Percentiles rank a stretch among this genome's conserved stretches.
Evolutionary conservation across 257 asterid genomes (phyloP).

Genomic region (Capsicum pubescens): DNA sequence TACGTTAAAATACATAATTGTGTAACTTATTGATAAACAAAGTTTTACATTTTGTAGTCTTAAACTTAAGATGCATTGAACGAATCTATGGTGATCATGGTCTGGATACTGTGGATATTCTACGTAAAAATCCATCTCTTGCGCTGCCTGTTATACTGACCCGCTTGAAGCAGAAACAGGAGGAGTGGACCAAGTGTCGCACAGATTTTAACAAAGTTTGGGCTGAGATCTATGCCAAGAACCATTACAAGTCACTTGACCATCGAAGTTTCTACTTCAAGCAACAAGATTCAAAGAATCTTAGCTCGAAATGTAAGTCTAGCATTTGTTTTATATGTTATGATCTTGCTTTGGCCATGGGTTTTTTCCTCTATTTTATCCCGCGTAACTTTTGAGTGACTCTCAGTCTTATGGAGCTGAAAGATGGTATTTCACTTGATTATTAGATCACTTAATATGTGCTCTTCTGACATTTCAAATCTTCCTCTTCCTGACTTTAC

Average conservation of each 20-base stretch:
- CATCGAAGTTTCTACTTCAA: conserved; percentile 98
- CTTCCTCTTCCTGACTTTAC: conserved; percentile 11
- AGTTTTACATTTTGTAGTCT: conserved; percentile 53
- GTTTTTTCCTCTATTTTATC: conserved; percentile 16
- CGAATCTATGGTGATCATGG: conserved; percentile 99
- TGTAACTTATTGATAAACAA: conserved; percentile 28
- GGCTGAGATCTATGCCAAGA: conserved; percentile 94
- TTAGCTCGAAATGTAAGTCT: conserved; percentile 92
- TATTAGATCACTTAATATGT: not conserved
- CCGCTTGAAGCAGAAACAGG: conserved; percentile 97
- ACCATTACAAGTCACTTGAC: conserved; percentile 94
- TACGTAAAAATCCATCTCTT: conserved; percentile 81
- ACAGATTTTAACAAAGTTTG: conserved; percentile 92
- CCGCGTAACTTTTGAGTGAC: not conserved
- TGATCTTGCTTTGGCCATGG: not conserved
- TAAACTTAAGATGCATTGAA: conserved; percentile 92
- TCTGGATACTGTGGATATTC: conserved; percentile 88
- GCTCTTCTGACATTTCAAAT: not conserved
- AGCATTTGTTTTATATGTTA: conserved; percentile 23
- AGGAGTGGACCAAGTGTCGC: conserved; percentile 95
- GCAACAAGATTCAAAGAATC: conserved; percentile 95
- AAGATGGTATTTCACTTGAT: not conserved
- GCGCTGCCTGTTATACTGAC: conserved; percentile 84
- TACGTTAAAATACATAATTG: not conserved
- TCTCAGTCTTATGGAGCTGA: conserved; percentile 27